Evolutionary conservation across 2,329 filamentous ascomycete genomes (phyloP).

Genomic region (Capronia coronata): DNA sequence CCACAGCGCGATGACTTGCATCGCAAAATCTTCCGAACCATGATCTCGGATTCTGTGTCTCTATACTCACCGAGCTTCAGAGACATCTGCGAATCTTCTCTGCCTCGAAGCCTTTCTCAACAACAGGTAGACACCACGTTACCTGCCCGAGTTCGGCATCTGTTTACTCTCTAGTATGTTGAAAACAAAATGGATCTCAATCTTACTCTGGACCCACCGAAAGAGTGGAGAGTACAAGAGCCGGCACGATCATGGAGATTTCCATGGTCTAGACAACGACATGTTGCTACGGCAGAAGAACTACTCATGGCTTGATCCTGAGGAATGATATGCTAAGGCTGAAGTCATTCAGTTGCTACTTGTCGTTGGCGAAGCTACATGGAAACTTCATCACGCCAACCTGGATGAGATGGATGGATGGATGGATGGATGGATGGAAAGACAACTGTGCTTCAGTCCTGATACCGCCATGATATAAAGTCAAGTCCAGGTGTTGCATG

Average conservation of each 20-base stretch:
- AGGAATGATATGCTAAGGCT: not conserved
- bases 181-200: not conserved
- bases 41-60: not conserved
- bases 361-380: no score
- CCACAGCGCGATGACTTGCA: slow-evolving; percentile 12
- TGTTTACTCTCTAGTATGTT: no score
- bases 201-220: not conserved
- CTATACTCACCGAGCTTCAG: not conserved
- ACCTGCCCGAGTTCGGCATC: not conserved
- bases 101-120: no score
- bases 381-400: no score
- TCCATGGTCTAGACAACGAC: not conserved
- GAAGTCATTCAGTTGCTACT: no score
- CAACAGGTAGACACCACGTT: no score
- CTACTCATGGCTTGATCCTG: not conserved
- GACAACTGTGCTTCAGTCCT: no score
- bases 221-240: not conserved
- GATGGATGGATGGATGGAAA: no score
- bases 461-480: no score
- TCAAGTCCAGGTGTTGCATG: no score
- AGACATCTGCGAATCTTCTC: not conserved
- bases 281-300: not conserved
- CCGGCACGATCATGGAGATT: not conserved
- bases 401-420: no score
- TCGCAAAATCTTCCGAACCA: slow-evolving; percentile 14